These are phyloP conservation scores for Aureobasidium namibiae DNA, from an alignment of 2,329 filamentous ascomycete species.

Conservation along the genomic window DNA sequence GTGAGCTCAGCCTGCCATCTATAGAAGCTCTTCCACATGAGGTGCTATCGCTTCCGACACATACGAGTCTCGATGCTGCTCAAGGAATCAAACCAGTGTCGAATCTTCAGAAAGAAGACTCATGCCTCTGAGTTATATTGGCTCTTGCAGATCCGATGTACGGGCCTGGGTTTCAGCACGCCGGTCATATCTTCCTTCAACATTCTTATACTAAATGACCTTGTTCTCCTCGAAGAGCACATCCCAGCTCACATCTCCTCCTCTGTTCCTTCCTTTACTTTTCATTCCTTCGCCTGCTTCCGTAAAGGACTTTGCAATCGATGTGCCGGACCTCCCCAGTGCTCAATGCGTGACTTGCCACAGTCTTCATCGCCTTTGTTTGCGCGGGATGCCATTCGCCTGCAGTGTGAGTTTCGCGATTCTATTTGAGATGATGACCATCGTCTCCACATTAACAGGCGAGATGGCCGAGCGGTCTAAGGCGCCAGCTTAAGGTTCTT, in stretches of 20 bases:
- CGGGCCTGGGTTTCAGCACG: background rate
- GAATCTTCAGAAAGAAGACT: too few relatives aligned
- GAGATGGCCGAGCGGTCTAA: constrained; percentile 10
- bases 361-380: too few relatives aligned
- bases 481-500: constrained; percentile 8
- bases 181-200: background rate
- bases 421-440: too few relatives aligned
- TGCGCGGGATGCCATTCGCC: too few relatives aligned
- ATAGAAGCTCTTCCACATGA: background rate
- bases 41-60: background rate
- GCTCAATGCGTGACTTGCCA: too few relatives aligned
- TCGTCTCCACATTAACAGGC: too few relatives aligned
- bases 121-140: background rate
- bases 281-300: background rate
- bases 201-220: background rate
- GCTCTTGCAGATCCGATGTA: background rate
- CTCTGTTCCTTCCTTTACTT: too few relatives aligned
- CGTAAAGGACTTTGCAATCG: too few relatives aligned
- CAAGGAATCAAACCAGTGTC: background rate
- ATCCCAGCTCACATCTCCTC: background rate
- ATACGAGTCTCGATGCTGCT: background rate
- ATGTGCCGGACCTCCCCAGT: too few relatives aligned
- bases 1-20: background rate
- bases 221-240: background rate
- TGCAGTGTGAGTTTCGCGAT: too few relatives aligned